Evolutionary conservation across 257 asterid species (phyloP).

Genomic region (Solanum pennellii): DNA sequence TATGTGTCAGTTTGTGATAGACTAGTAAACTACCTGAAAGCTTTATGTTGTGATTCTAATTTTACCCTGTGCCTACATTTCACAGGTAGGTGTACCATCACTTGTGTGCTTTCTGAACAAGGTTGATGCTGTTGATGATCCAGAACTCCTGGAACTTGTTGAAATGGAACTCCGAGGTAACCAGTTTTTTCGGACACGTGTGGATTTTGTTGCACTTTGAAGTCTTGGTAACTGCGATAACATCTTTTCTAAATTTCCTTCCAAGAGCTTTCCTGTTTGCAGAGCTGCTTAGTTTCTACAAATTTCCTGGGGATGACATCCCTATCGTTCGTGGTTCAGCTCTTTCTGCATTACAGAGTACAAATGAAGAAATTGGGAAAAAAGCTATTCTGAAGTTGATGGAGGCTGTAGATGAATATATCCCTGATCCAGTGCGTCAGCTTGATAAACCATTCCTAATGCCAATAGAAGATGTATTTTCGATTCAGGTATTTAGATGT

Average conservation of each 20-base stretch:
- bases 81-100: constrained; percentile 94
- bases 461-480: constrained; percentile 99
- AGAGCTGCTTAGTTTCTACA: constrained; percentile 88
- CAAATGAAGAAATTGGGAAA: constrained; percentile 79
- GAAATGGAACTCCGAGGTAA: constrained; percentile 98
- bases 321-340: constrained; percentile 99
- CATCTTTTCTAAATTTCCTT: background rate
- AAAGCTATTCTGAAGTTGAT: constrained; percentile 75
- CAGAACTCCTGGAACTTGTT: constrained; percentile 90
- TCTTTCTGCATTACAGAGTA: constrained; percentile 87
- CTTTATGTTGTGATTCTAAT: background rate
- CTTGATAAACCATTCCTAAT: constrained; percentile 91
- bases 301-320: constrained; percentile 98
- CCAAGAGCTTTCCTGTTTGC: constrained; percentile 10
- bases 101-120: constrained; percentile 94
- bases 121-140: constrained; percentile 93
- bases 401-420: constrained; percentile 95
- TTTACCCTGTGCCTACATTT: background rate
- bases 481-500: constrained; percentile 65
- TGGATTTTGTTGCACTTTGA: background rate
- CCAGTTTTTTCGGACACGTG: background rate
- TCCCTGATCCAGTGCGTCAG: constrained; percentile 92
- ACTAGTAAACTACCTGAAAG: background rate
- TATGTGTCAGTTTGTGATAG: constrained; percentile 3
- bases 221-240: background rate